Evolutionary conservation across 2,329 filamentous ascomycete genomes (phyloP).

Genomic region (Colletotrichum chrysophilum): DNA sequence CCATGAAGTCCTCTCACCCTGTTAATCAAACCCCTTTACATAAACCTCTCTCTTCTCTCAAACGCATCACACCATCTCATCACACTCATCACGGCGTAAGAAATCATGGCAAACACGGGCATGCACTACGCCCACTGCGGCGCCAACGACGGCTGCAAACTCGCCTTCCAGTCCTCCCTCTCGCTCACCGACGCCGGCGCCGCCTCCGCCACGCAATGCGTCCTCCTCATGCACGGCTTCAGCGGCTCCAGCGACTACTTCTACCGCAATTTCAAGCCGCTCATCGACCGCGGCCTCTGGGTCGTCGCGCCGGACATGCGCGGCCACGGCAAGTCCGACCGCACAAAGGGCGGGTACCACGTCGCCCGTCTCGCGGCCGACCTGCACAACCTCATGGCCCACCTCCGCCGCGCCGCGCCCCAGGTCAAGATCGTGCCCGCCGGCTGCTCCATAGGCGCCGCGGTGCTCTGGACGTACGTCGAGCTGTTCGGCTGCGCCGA

Average conservation of each 20-base stretch:
- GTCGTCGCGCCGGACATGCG: slow-evolving; percentile 44
- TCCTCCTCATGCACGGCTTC: slow-evolving; percentile 46
- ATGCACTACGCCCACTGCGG: slow-evolving; percentile 32
- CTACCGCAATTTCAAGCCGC: slow-evolving; percentile 33
- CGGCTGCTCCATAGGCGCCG: slow-evolving; percentile 46
- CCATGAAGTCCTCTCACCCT: slow-evolving; percentile 3
- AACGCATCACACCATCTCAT: neutral
- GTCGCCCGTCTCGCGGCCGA: slow-evolving; percentile 45
- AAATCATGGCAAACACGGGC: slow-evolving; percentile 10
- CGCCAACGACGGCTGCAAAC: slow-evolving; percentile 37
- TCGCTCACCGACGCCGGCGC: slow-evolving; percentile 23
- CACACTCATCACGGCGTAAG: neutral
- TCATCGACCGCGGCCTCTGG: slow-evolving; percentile 33
- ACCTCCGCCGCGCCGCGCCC: slow-evolving; percentile 24
- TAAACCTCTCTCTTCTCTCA: neutral
- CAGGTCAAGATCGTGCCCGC: slow-evolving; percentile 33
- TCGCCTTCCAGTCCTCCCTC: slow-evolving; percentile 40
- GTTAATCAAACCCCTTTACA: neutral
- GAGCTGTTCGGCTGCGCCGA: slow-evolving; percentile 39
- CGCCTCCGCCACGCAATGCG: slow-evolving; percentile 23
- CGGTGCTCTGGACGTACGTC: slow-evolving; percentile 43
- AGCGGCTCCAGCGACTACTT: slow-evolving; percentile 45
- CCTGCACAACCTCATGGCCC: slow-evolving; percentile 33
- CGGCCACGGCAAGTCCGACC: slow-evolving; percentile 40
- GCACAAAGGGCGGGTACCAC: slow-evolving; percentile 39